A percentile compares a stretch with the other conserved stretches of the same genome.
phyloP scores from a whole-genome alignment of 257 asterid genomes.

The Solanum lignicaule region DNA sequence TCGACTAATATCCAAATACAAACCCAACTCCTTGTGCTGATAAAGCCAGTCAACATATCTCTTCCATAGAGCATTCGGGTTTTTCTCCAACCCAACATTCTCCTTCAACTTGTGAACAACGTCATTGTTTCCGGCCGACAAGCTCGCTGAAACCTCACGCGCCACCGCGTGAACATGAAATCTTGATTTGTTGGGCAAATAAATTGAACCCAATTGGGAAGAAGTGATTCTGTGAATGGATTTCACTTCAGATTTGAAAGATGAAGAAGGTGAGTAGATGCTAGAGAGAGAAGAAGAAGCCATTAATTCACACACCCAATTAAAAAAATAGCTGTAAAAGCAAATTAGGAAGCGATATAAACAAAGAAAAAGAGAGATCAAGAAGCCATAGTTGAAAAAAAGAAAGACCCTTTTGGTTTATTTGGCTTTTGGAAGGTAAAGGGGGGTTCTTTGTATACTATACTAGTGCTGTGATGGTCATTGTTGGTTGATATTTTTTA shows the following conservation, averaged over 20 bases:
- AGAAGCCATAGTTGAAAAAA: not conserved
- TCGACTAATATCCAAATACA: slow-evolving; percentile 82
- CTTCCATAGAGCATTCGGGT: slow-evolving; percentile 65
- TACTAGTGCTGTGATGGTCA: not conserved
- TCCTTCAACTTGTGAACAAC: slow-evolving; percentile 15
- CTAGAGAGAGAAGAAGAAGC: slow-evolving; percentile 34
- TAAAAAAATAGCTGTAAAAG: not conserved
- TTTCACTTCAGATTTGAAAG: slow-evolving; percentile 5
- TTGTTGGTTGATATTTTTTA: not conserved
- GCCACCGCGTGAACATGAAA: slow-evolving; percentile 48
- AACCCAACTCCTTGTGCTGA: slow-evolving; percentile 92
- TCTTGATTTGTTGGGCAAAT: slow-evolving; percentile 2
- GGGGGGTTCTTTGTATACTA: not conserved
- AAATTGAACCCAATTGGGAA: slow-evolving; percentile 1
- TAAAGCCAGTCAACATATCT: slow-evolving; percentile 90
- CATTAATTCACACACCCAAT: slow-evolving; percentile 2
- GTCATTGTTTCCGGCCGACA: slow-evolving; percentile 11
- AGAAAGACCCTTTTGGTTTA: not conserved
- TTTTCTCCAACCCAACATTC: slow-evolving; percentile 27
- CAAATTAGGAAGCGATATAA: not conserved
- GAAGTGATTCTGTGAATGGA: slow-evolving; percentile 6
- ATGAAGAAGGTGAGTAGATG: slow-evolving; percentile 4
- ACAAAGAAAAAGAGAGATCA: not conserved
- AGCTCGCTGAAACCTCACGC: slow-evolving; percentile 45
- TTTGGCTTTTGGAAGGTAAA: not conserved